Evolutionary conservation across 139 green algal species (phyloP).

Genomic region (Chlorella ohadii): DNA sequence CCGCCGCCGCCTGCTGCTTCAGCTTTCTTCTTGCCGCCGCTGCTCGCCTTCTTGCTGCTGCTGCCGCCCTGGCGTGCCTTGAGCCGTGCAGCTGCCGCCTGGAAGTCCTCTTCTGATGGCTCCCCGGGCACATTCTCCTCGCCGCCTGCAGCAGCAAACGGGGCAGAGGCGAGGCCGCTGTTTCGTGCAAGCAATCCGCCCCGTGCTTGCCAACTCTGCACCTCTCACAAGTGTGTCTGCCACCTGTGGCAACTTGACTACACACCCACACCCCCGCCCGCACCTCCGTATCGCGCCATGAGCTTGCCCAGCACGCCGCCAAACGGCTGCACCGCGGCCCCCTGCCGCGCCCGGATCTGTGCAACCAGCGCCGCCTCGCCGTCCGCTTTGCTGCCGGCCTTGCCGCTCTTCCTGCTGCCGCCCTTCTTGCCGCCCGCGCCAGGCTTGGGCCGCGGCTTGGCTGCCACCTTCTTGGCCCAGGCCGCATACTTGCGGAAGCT

Average conservation of each 20-base stretch:
- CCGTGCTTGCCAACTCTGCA: too few relatives aligned
- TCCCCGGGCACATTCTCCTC: slow-evolving; percentile 36
- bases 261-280: slow-evolving; percentile 42
- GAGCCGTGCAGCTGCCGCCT: slow-evolving; percentile 40
- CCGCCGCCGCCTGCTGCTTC: neutral
- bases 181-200: too few relatives aligned
- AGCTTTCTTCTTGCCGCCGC: slow-evolving; percentile 23
- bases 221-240: too few relatives aligned
- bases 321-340: neutral
- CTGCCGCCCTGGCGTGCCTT: slow-evolving; percentile 1
- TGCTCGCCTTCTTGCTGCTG: neutral
- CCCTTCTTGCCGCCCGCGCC: neutral
- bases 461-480: slow-evolving; percentile 60
- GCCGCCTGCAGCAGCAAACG: neutral
- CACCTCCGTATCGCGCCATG: slow-evolving; percentile 46
- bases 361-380: slow-evolving; percentile 35
- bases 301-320: slow-evolving; percentile 40
- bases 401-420: slow-evolving; percentile 4
- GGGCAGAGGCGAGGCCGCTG: too few relatives aligned
- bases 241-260: too few relatives aligned
- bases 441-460: slow-evolving; percentile 35
- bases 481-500: slow-evolving; percentile 50
- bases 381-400: neutral
- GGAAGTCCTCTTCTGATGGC: slow-evolving; percentile 60
- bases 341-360: slow-evolving; percentile 33